Evolutionary conservation across 192 early-diverging fungal species (phyloP).

Genomic region (Allomyces macrogynus): DNA sequence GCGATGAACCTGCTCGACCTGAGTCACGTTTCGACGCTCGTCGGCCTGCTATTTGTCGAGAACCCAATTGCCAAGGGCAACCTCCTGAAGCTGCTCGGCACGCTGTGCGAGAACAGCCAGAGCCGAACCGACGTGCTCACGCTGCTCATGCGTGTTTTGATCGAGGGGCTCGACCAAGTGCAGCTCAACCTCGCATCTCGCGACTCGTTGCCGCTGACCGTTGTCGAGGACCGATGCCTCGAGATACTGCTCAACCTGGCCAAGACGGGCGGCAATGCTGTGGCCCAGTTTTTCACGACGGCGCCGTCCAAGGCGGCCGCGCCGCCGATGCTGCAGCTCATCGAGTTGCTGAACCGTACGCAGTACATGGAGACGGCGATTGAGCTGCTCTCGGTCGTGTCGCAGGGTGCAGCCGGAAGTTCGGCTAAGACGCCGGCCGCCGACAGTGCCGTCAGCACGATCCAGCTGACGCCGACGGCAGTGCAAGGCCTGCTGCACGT

Average conservation of each 20-base stretch:
- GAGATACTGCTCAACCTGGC: conserved; percentile 57
- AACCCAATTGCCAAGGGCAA: conserved; percentile 42
- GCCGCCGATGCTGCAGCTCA: conserved; percentile 1
- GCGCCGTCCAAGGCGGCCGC: conserved; percentile 8
- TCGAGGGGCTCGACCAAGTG: conserved; percentile 8
- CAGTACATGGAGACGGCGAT: neutral
- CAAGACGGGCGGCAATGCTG: conserved; percentile 7
- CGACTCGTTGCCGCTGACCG: conserved; percentile 5
- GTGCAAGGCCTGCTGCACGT: conserved; percentile 75
- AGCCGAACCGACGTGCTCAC: conserved; percentile 66
- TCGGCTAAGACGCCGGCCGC: conserved; percentile 2
- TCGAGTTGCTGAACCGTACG: neutral
- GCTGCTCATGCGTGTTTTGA: conserved; percentile 61
- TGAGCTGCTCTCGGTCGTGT: neutral
- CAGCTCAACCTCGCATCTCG: conserved; percentile 5
- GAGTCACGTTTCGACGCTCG: conserved; percentile 53
- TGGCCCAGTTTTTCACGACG: conserved; percentile 8
- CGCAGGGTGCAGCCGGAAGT: neutral
- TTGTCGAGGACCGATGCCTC: conserved; percentile 15
- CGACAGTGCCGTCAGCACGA: too few relatives aligned
- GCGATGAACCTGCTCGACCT: conserved; percentile 65
- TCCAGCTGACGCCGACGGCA: conserved; percentile 1
- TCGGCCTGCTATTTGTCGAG: conserved; percentile 73
- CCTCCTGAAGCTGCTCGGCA: conserved; percentile 47
- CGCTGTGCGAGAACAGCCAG: conserved; percentile 75